Conservation (phyloP, 2,329 filamentous ascomycete species). For the Fusarium succisae region DNA sequence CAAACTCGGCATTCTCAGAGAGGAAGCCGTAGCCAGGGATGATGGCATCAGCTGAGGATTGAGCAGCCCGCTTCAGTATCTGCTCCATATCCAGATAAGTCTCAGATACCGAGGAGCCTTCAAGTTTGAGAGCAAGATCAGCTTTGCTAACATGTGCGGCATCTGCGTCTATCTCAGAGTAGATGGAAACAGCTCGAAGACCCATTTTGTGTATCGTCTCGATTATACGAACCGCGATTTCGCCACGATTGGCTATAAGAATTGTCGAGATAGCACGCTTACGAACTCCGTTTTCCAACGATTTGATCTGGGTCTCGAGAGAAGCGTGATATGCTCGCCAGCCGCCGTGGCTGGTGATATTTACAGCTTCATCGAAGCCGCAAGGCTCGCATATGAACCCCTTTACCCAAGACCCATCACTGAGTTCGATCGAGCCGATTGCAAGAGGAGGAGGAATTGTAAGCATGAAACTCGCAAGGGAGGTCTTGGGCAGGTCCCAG, state of each 20-base stretch:
- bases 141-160: constrained; percentile 77
- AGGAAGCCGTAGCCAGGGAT: constrained; percentile 76
- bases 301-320: not conserved
- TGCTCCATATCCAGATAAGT: constrained; percentile 75
- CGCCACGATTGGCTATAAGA: constrained; percentile 77
- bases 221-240: constrained; percentile 72
- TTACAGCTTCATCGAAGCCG: constrained; percentile 43
- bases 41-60: constrained; percentile 62
- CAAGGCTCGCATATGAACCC: constrained; percentile 52
- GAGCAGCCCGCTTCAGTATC: constrained; percentile 62
- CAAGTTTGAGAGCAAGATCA: constrained; percentile 71
- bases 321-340: constrained; percentile 44
- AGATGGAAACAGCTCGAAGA: constrained; percentile 75
- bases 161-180: constrained; percentile 68
- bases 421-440: constrained; percentile 49
- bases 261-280: constrained; percentile 38
- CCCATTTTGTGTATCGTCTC: constrained; percentile 73
- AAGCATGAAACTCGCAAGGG: constrained; percentile 45
- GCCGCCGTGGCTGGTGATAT: constrained; percentile 46
- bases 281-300: not conserved
- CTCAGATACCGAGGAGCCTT: constrained; percentile 53
- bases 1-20: constrained; percentile 71
- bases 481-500: constrained; percentile 46
- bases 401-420: constrained; percentile 46
- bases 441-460: constrained; percentile 48